Base-by-base conservation (phyloP, 225 moss, liverwort and hornwort species). In the Pseudisothecium myosuroides region DNA sequence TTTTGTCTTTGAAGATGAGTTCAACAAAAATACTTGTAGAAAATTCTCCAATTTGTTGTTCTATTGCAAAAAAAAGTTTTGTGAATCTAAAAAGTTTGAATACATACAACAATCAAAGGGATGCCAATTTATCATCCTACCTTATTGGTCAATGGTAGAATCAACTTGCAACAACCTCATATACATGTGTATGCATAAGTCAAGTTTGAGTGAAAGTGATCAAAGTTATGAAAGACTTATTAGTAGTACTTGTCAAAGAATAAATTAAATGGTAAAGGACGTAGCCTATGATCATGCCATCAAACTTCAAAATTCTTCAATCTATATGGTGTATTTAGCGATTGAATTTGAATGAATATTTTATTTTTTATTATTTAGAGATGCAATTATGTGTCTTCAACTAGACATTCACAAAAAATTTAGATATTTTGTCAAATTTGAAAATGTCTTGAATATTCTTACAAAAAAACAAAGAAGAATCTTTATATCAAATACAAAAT, bases 201-300 rank as follows among this genome's bases (percentile, higher is more conserved):
- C 6, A 32, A 49, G 5, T 45, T 49, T 43, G 43, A 72, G 3
- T 72, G 6, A 43, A 28, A 43, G 26, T 41, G 9, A 27, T 43
- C 5, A 72, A 15, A 27, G 1, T 43, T 27, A 16, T 72, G 2
- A 43, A 27, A 71, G 16, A 11, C 4, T 31, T 75, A 19, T 49
- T 74, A 47, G 29, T 74, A 0, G 1, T 2, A 47, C 9, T 47
- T 75, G 11, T 31, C 47, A 47, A 47, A 14, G 7, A 31, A 18
- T 47, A 47, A 31, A 31, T 19, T 2, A 47, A 11, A 0, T 19
- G 0, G 5, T 73, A 45, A 27, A 45, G 1, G 10, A 17, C 1
- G 0, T 49, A 49, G 1, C 2, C 3, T 31, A 18, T 32, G 2
- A 49, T 49, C 2, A 75, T 49, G 7, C 4, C 0, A 0, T 20